Evolutionary conservation across 2,329 filamentous ascomycete genomes (phyloP).

Genomic region (Chaetoscypha palmicola): DNA sequence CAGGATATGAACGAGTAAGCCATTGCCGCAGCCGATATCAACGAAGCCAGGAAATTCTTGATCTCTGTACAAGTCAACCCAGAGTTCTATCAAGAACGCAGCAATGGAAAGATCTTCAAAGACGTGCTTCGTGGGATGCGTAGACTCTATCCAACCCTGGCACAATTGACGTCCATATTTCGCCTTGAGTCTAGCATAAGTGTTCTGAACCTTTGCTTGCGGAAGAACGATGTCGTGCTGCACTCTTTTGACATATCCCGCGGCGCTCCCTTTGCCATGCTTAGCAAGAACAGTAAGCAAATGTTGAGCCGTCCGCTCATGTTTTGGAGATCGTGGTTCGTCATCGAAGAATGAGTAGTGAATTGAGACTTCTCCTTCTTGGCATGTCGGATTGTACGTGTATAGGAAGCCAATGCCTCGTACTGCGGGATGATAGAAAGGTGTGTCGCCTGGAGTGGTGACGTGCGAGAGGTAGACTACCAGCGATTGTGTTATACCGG

Average conservation of each 20-base stretch:
- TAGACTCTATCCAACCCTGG: conserved; percentile 74
- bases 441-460: conserved; percentile 53
- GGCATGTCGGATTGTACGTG: conserved; percentile 44
- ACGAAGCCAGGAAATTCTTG: conserved; percentile 76
- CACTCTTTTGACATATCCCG: conserved; percentile 72
- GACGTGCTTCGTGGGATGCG: conserved; percentile 84
- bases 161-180: conserved; percentile 69
- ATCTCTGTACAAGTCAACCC: conserved; percentile 69
- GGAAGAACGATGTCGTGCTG: conserved; percentile 77
- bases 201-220: conserved; percentile 71
- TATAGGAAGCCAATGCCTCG: conserved; percentile 70
- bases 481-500: conserved; percentile 39
- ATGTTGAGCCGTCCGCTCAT: conserved; percentile 61
- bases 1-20: conserved; percentile 78
- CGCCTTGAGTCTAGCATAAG: conserved; percentile 71
- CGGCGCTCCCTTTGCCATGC: conserved; percentile 58
- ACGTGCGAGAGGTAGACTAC: conserved; percentile 77
- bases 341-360: conserved; percentile 50
- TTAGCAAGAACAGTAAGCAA: conserved; percentile 65
- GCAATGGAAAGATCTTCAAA: conserved; percentile 92
- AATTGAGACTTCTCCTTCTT: conserved; percentile 47
- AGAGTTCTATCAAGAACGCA: conserved; percentile 87
- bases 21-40: conserved; percentile 94
- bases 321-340: conserved; percentile 36
- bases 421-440: conserved; percentile 83